Evolutionary conservation across 2,329 filamentous ascomycete species (phyloP), one percentile per base, ranked within the genome.

Genomic region (Fusarium verticillioides): DNA sequence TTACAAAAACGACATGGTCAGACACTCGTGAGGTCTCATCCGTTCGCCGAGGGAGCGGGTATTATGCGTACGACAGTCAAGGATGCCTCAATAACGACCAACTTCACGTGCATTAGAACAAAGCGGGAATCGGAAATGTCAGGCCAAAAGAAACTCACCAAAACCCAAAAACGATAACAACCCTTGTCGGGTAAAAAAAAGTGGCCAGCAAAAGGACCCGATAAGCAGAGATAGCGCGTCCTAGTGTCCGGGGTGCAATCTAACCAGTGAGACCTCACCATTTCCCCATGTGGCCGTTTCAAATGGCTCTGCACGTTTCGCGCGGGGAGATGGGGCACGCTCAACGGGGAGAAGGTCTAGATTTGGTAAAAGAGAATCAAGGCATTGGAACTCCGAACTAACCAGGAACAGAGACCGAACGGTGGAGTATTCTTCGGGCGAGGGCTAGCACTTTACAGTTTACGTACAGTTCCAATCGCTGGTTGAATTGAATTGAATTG

Each of bases 241-340:
- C 4, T 52, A 56, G 64, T 54, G 37, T 53, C 44, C 11, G 39
- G 54, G 60, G 39, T 60, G 42, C 18, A 26, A 72, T 72, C 42
- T 49, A 15, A 4, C 70, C 70, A 63, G 60, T 73, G 23, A 74
- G 30, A 73, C 50, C 19, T 28, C 57, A 23, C 61, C 62, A 52
- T 68, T 68, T 47, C 70, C 70, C 70, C 70, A 73, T 73, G 70
- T 73, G 70, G 58, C 44, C 70, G 62, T 71, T 72, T 42, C 58
- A 69, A 60, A 46, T 53, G 63, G 58, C 64, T 34, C 67, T 32
- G 28, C 40, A 46, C 56, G 52, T 54, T 73, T 66, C 32, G 57
- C 36, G 63, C 34, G 70, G 53, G 65, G 42, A 52, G 44, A 50
- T 28, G 36, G 47, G 39, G 21, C 23, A 6, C 32, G 26, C 32